These are phyloP conservation scores for Aurifilum marmelostoma DNA, from an alignment of 2,329 filamentous ascomycete species.

Conservation along the genomic window DNA sequence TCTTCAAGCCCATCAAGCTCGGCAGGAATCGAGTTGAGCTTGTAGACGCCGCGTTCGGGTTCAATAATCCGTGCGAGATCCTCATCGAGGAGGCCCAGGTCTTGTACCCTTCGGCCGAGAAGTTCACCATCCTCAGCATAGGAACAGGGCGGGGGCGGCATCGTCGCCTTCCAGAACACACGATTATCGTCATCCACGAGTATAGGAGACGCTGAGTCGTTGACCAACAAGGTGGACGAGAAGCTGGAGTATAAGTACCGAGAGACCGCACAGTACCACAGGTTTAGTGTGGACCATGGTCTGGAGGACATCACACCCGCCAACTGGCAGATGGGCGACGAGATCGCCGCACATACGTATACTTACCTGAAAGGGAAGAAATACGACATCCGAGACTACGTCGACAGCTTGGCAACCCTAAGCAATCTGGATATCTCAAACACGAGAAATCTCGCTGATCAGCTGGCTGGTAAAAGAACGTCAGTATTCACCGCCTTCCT, in stretches of 20 bases:
- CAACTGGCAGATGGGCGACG: slow-evolving; percentile 35
- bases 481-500: neutral
- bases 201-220: slow-evolving; percentile 31
- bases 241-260: slow-evolving; percentile 29
- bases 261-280: slow-evolving; percentile 32
- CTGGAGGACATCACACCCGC: slow-evolving; percentile 34
- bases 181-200: neutral
- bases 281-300: slow-evolving; percentile 37
- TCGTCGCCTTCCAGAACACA: slow-evolving; percentile 28
- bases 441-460: neutral
- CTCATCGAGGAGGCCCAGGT: slow-evolving; percentile 36
- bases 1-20: slow-evolving; percentile 37
- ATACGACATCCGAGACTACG: slow-evolving; percentile 12
- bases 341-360: slow-evolving; percentile 32
- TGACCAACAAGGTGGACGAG: slow-evolving; percentile 31
- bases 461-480: neutral
- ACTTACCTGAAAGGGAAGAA: slow-evolving; percentile 31
- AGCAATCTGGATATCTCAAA: neutral
- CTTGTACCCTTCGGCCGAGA: slow-evolving; percentile 31
- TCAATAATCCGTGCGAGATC: slow-evolving; percentile 39
- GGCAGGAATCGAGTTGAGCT: slow-evolving; percentile 34
- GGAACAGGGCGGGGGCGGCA: slow-evolving; percentile 35
- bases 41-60: slow-evolving; percentile 38
- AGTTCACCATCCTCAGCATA: slow-evolving; percentile 34
- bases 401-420: neutral